These are phyloP conservation scores for Phytopythium sindhum DNA, from an alignment of 352 stramenopile genomes.

Conservation along the genomic window DNA sequence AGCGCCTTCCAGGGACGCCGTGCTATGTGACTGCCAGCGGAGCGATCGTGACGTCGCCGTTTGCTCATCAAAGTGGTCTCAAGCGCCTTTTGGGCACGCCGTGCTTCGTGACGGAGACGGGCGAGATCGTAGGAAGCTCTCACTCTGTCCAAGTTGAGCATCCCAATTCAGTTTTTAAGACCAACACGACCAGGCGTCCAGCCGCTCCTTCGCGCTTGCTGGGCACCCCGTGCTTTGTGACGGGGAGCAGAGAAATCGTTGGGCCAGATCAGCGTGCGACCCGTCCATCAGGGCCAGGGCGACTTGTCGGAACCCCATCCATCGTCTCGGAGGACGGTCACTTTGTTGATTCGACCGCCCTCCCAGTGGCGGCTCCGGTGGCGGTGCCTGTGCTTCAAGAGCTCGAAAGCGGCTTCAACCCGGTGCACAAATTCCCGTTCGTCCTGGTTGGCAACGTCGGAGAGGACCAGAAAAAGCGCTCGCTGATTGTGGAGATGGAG, in stretches of 20 bases:
- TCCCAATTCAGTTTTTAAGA: not conserved
- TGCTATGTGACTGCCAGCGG: slow-evolving; percentile 1
- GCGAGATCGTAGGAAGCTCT: not conserved
- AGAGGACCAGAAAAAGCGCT: not conserved
- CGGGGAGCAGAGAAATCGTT: not conserved
- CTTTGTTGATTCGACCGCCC: not conserved
- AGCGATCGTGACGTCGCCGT: not conserved
- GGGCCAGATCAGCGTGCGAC: not conserved
- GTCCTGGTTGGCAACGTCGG: not conserved
- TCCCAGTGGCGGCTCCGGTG: not conserved
- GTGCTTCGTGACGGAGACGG: not conserved
- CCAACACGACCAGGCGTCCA: not conserved
- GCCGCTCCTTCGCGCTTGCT: not conserved
- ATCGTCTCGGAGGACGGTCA: not conserved
- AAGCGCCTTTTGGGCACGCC: not conserved
- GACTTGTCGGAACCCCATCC: not conserved
- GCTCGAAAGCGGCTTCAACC: no score
- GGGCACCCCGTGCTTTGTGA: slow-evolving; percentile 3
- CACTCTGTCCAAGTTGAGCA: no score
- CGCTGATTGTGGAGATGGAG: not conserved
- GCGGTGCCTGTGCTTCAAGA: not conserved
- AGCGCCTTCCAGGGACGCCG: not conserved
- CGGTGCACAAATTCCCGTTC: not conserved
- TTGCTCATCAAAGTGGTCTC: not conserved
- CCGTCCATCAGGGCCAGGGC: not conserved